A percentile compares a stretch with the other conserved stretches of the same genome.
These are phyloP conservation scores for Pyrrhoderma noxium DNA, from an alignment of 1,284 basidiomycete genomes.

Conservation along the genomic window DNA sequence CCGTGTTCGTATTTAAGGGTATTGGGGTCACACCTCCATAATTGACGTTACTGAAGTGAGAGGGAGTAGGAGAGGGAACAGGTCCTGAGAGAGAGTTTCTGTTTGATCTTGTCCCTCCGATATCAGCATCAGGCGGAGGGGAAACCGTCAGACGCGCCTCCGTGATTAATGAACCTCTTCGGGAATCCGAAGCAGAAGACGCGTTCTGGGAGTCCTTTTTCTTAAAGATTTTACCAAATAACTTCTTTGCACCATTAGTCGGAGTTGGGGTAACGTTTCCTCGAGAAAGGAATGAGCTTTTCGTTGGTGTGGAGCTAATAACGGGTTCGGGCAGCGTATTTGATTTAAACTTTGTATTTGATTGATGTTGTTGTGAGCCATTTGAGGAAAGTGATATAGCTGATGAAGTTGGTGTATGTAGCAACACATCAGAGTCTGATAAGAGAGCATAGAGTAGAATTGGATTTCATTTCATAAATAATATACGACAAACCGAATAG, in stretches of 20 bases:
- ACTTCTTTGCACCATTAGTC: constrained; percentile 42
- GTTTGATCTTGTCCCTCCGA: not conserved
- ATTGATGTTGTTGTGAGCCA: constrained; percentile 11
- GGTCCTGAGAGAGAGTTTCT: constrained; percentile 1
- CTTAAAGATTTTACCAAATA: constrained; percentile 72
- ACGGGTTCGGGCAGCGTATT: constrained; percentile 21
- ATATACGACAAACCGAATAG: too few relatives aligned
- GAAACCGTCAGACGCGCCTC: constrained; percentile 8
- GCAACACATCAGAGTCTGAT: constrained; percentile 1
- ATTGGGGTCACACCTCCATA: constrained; percentile 6
- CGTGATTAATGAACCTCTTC: constrained; percentile 18
- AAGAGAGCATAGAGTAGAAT: constrained; percentile 16
- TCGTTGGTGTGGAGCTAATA: constrained; percentile 21
- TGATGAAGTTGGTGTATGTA: constrained; percentile 34
- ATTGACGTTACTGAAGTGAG: not conserved
- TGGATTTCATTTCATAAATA: not conserved
- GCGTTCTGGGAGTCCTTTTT: constrained; percentile 36
- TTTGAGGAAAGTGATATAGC: constrained; percentile 32
- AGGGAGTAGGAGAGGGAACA: constrained; percentile 8
- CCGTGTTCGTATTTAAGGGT: constrained; percentile 3
- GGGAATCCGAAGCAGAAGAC: constrained; percentile 11
- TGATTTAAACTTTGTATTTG: too few relatives aligned
- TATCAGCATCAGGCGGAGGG: constrained; percentile 1
- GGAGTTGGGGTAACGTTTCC: constrained; percentile 19
- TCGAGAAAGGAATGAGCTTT: not conserved